phyloP scores from a whole-genome alignment of 257 asterid species.

The Striga asiatica region DNA sequence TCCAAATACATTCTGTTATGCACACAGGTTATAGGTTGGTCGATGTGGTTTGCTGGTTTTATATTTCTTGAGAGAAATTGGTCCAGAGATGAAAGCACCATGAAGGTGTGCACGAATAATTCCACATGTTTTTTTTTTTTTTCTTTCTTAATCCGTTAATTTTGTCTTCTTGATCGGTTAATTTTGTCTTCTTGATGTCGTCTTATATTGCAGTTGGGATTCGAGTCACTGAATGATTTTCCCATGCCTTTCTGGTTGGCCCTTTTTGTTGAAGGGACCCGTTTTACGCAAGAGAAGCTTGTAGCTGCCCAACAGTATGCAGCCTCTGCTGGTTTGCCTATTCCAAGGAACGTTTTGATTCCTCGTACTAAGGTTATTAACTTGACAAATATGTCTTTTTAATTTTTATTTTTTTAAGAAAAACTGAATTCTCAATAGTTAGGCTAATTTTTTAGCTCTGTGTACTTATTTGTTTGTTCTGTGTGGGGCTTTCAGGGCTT shows the following conservation, averaged over 20 bases:
- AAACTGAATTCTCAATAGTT: not conserved
- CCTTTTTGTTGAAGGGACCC: constrained; percentile 76
- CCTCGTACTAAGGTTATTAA: constrained; percentile 70
- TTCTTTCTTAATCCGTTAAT: constrained; percentile 6
- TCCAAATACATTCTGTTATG: not conserved
- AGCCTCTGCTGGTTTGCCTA: constrained; percentile 43
- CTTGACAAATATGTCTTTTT: not conserved
- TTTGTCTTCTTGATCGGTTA: constrained; percentile 2
- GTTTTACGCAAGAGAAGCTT: constrained; percentile 62
- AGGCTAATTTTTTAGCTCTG: too few relatives aligned
- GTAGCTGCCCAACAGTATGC: constrained; percentile 65
- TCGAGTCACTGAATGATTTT: constrained; percentile 35
- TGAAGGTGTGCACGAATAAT: constrained; percentile 37
- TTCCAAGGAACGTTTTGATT: constrained; percentile 64
- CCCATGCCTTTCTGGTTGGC: constrained; percentile 74
- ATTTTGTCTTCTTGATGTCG: constrained; percentile 14
- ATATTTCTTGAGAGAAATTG: constrained; percentile 62
- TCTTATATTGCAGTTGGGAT: constrained; percentile 47
- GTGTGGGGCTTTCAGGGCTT: constrained; percentile 50
- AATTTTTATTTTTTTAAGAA: too few relatives aligned
- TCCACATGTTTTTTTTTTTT: not conserved
- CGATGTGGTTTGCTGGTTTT: constrained; percentile 71
- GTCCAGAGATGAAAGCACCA: constrained; percentile 57
- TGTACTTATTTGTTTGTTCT: constrained; percentile 1
- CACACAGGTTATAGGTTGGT: constrained; percentile 76